Evolutionary conservation across 2,329 filamentous ascomycete genomes (phyloP).

Genomic region (Phaeophleospora eucalypticola): DNA sequence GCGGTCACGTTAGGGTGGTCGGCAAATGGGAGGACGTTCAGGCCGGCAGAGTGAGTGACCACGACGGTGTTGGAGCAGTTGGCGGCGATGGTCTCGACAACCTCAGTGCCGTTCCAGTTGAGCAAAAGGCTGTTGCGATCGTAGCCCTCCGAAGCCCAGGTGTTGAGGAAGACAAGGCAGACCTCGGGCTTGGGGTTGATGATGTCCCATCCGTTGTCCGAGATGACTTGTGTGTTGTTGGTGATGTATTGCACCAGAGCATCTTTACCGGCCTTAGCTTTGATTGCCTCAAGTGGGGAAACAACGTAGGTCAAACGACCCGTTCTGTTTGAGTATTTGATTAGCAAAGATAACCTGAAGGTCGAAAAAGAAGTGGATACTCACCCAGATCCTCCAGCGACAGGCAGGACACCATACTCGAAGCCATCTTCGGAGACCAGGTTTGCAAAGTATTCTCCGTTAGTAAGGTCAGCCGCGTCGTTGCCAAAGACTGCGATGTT

Average conservation of each 20-base stretch:
- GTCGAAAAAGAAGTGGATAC: too few species aligned
- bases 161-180: slow-evolving; percentile 58
- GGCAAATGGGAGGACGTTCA: slow-evolving; percentile 41
- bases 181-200: slow-evolving; percentile 47
- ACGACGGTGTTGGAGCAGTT: slow-evolving; percentile 31
- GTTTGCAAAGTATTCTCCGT: slow-evolving; percentile 43
- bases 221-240: slow-evolving; percentile 36
- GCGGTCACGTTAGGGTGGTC: slow-evolving; percentile 34
- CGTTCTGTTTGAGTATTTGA: too few species aligned
- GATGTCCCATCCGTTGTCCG: slow-evolving; percentile 24
- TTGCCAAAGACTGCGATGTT: slow-evolving; percentile 50
- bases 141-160: slow-evolving; percentile 43
- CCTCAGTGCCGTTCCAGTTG: slow-evolving; percentile 41
- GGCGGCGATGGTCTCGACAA: slow-evolving; percentile 27
- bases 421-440: slow-evolving; percentile 27
- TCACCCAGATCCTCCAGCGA: slow-evolving; percentile 42
- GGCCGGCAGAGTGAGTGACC: slow-evolving; percentile 28
- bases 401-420: slow-evolving; percentile 44
- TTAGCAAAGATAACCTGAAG: too few species aligned
- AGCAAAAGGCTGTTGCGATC: slow-evolving; percentile 41
- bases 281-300: slow-evolving; percentile 42
- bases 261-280: slow-evolving; percentile 28
- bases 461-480: slow-evolving; percentile 45
- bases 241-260: slow-evolving; percentile 46
- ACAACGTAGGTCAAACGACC: slow-evolving; percentile 39